A percentile compares a stretch with the other conserved stretches of the same genome.
Conservation (phyloP, 352 stramenopile genomes). For the Hyaloperonospora arabidopsidis region DNA sequence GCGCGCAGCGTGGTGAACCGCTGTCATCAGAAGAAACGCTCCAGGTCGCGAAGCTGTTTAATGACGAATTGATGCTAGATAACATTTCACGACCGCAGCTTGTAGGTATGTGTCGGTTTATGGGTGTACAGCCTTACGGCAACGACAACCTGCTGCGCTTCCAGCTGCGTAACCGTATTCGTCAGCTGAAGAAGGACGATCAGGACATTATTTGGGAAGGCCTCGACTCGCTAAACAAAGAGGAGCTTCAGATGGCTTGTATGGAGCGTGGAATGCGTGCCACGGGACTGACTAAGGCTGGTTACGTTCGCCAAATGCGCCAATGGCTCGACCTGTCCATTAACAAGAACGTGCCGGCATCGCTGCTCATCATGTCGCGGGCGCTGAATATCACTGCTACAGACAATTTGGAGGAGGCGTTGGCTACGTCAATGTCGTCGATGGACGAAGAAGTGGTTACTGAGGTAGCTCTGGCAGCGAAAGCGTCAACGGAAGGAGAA, state of each 20-base stretch:
- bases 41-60: constrained; percentile 91
- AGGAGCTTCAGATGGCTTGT: constrained; percentile 95
- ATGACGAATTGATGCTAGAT: constrained; percentile 97
- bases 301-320: constrained; percentile 92
- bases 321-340: constrained; percentile 98
- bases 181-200: constrained; percentile 95
- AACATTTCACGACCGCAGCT: constrained; percentile 96
- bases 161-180: constrained; percentile 89
- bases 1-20: constrained; percentile 66
- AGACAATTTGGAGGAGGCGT: constrained; percentile 76
- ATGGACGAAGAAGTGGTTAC: constrained; percentile 86
- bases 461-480: constrained; percentile 74
- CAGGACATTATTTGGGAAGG: constrained; percentile 98
- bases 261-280: constrained; percentile 96
- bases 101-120: constrained; percentile 95
- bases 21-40: constrained; percentile 75
- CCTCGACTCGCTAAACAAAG: constrained; percentile 94
- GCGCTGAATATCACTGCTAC: constrained; percentile 92
- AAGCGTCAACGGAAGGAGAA: constrained; percentile 49
- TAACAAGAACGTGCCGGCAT: constrained; percentile 97
- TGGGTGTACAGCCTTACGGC: constrained; percentile 94
- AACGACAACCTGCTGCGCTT: constrained; percentile 95
- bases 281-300: constrained; percentile 93
- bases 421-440: constrained; percentile 82
- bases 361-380: constrained; percentile 96